Evolutionary conservation across 75 land plant species (phyloP), one percentile per base, ranked within the genome.

Genomic region (Larix kaempferi): DNA sequence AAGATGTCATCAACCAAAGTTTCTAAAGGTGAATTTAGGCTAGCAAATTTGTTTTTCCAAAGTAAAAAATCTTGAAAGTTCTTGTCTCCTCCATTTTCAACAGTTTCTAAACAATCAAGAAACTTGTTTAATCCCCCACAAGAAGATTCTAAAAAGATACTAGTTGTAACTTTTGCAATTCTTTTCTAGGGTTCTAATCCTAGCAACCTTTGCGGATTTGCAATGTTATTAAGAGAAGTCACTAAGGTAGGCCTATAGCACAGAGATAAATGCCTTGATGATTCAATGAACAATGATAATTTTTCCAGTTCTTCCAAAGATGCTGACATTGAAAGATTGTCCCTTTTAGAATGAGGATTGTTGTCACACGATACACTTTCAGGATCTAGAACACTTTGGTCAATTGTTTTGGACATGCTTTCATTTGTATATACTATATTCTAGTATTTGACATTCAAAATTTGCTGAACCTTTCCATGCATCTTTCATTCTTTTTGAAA

Each of bases 11-110:
- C 55, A 16, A 89, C 86, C 75, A 29, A 60, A 73, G 77, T 78
- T 74, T 86, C 82, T 52, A 87, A 82, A 25, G 22, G 39, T 5
- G 33, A n/a, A 8, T 23, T 78, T 52, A 65, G 76, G 75, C 35
- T 35, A 59, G 77, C 81, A 56, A 83, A 76, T 58, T 75, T 86
- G 62, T 84, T 76, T 73, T 75, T 80, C 98, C 98, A 95, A 25
- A 82, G 83, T n/a, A 93, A 56, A 17, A 93, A 78, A 37, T 89
- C 91, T 79, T 90, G 93, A 79, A 85, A 89, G 27, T 81, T 84
- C 23, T 58, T 55, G 56, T 86, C 86, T 73, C 19, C 49, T 57
- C 61, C 75, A 67, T 87, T 86, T 63, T 85, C 87, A 56, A 41
- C 67, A 74, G 35, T 22, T 59, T 82, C 86, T 39, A 91, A 55